phyloP scores from a whole-genome alignment of 2,329 filamentous ascomycete genomes.

The Exophiala oligosperma region DNA sequence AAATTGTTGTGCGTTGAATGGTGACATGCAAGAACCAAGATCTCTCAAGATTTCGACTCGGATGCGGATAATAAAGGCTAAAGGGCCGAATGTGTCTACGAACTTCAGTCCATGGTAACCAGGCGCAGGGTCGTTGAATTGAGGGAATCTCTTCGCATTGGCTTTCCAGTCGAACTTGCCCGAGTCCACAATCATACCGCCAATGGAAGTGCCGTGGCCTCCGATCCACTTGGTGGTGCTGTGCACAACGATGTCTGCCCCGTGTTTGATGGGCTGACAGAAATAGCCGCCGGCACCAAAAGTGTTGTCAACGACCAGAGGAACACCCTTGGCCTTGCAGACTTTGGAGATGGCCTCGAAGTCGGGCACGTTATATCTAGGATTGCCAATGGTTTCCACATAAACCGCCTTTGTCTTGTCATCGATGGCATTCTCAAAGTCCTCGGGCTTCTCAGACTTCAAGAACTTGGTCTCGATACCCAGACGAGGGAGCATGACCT shows the following conservation, averaged over 20 bases:
- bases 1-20: constrained; percentile 90
- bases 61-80: constrained; percentile 80
- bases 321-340: constrained; percentile 66
- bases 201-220: constrained; percentile 81
- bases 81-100: constrained; percentile 84
- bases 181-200: constrained; percentile 75
- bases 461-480: constrained; percentile 84
- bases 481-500: constrained; percentile 76
- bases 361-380: constrained; percentile 83
- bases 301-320: constrained; percentile 78
- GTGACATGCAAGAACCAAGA: constrained; percentile 77
- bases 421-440: constrained; percentile 76
- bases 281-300: constrained; percentile 88
- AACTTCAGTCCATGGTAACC: constrained; percentile 94
- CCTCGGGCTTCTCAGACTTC: constrained; percentile 64
- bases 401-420: constrained; percentile 88
- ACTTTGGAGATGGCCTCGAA: constrained; percentile 78
- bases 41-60: constrained; percentile 90
- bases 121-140: constrained; percentile 83
- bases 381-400: constrained; percentile 86
- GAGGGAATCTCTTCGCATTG: constrained; percentile 80
- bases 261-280: constrained; percentile 77
- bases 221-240: constrained; percentile 93
- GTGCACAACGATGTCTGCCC: constrained; percentile 86
- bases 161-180: constrained; percentile 88